Evolutionary conservation across 2,329 filamentous ascomycete species (phyloP).

Genomic region (Teratosphaeriaceae sp.): DNA sequence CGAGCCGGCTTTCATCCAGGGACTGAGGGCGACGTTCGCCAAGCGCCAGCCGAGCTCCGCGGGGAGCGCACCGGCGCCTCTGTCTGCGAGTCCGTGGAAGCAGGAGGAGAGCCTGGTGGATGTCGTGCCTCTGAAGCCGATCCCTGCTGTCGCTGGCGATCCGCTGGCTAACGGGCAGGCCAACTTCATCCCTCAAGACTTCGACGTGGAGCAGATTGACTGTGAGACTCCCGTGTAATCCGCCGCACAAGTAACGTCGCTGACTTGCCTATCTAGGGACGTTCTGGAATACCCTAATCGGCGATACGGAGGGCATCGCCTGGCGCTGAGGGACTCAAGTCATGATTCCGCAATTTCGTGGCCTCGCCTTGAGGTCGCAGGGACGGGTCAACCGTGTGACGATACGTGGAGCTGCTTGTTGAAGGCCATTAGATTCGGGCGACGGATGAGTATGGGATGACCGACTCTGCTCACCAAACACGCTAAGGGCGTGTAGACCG

Average conservation of each 20-base stretch:
- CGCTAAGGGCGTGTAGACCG: too few species aligned
- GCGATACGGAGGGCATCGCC: neutral
- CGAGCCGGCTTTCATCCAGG: constrained; percentile 6
- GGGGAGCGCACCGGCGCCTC: neutral
- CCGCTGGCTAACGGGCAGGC: neutral
- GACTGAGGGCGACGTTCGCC: neutral
- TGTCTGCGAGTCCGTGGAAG: neutral
- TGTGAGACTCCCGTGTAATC: neutral
- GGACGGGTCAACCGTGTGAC: too few species aligned
- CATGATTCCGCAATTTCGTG: too few species aligned
- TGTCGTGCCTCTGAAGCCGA: neutral
- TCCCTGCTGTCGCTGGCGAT: neutral
- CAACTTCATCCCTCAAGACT: neutral
- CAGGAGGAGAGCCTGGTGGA: neutral
- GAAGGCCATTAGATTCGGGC: too few species aligned
- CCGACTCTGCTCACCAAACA: too few species aligned
- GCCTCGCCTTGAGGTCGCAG: too few species aligned
- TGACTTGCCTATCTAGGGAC: neutral
- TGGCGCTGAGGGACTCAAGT: neutral
- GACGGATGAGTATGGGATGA: too few species aligned
- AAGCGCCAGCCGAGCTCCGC: neutral
- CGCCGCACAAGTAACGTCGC: neutral
- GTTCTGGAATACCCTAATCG: neutral
- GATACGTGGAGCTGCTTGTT: too few species aligned
- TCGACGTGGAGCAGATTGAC: constrained; percentile 1